Conservation (phyloP, 306 rosid genomes). For the Rosa multiflora region DNA sequence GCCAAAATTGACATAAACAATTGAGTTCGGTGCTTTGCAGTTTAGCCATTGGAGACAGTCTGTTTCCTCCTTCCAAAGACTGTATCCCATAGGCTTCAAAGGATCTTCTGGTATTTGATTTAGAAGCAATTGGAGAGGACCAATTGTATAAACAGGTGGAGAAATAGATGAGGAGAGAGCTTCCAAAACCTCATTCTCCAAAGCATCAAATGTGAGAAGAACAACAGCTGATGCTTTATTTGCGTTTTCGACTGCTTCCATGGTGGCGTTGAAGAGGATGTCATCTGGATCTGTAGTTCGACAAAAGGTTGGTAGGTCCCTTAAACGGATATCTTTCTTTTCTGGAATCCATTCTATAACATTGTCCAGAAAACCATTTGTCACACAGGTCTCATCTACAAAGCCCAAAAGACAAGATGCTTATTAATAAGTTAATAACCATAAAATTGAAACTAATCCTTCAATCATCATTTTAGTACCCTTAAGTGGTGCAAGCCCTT, state of each 20-base stretch:
- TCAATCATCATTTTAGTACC: background rate
- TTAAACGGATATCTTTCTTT: background rate
- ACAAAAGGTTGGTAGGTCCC: background rate
- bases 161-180: background rate
- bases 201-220: background rate
- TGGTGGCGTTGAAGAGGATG: background rate
- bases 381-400: background rate
- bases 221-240: background rate
- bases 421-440: background rate
- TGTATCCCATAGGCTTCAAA: background rate
- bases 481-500: background rate
- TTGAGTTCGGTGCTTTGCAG: background rate
- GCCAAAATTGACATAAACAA: background rate
- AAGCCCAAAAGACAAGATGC: background rate
- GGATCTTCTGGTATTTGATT: background rate
- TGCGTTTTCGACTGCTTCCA: background rate
- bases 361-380: background rate
- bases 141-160: background rate
- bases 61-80: background rate
- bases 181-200: background rate
- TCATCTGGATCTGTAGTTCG: background rate
- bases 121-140: background rate
- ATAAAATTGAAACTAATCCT: background rate
- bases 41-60: background rate
- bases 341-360: background rate